Evolutionary conservation across 768 basidiomycete genomes (phyloP).

Genomic region (Suillus discolor): DNA sequence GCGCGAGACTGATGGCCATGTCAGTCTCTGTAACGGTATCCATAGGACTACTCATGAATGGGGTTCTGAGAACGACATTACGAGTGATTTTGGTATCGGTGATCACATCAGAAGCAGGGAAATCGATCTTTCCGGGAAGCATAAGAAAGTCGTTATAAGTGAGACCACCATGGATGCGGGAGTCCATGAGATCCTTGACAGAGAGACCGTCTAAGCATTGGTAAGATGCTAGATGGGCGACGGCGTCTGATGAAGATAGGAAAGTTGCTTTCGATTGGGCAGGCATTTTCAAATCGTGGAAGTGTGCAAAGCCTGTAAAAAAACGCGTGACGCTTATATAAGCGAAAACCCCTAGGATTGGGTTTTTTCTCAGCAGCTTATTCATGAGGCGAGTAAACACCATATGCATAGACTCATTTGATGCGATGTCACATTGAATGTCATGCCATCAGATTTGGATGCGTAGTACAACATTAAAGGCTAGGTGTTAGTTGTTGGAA

Average conservation of each 20-base stretch:
- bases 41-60: constrained; percentile 98
- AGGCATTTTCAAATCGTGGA: constrained; percentile 32
- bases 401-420: no score
- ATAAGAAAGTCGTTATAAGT: constrained; percentile 98
- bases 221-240: constrained; percentile 78
- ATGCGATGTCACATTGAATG: no score
- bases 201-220: constrained; percentile 79
- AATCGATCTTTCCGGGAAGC: constrained; percentile 95
- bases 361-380: no score
- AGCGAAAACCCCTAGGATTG: no score
- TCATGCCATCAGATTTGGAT: no score
- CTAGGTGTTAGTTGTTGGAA: no score
- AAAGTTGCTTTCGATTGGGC: constrained; percentile 33
- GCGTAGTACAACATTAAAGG: no score
- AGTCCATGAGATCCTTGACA: constrained; percentile 85
- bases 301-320: no score
- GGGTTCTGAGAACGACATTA: constrained; percentile 90
- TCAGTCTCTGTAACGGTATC: constrained; percentile 97
- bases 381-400: no score
- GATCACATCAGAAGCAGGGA: constrained; percentile 76
- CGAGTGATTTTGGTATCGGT: constrained; percentile 88
- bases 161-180: constrained; percentile 82
- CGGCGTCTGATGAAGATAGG: constrained; percentile 72
- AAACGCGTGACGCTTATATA: no score
- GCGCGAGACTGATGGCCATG: constrained; percentile 93